Evolutionary conservation across 176 grass and related monocot genomes (phyloP), one percentile per base, ranked within the genome.

Genomic region (Eremochloa ophiuroides): DNA sequence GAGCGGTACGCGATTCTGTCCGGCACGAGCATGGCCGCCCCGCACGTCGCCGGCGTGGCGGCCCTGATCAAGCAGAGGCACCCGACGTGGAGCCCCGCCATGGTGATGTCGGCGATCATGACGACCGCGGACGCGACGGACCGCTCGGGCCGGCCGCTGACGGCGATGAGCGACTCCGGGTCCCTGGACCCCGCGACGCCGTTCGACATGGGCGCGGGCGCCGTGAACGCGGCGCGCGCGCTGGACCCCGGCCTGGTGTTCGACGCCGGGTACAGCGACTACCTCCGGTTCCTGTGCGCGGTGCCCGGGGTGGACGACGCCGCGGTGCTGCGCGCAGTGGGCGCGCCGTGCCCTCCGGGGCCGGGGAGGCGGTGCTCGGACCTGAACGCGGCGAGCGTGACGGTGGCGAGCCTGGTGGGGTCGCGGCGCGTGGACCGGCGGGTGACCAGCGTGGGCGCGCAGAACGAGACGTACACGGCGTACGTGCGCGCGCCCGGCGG

Each of bases 1-100:
- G 82, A 96, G 50, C 75, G 61, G 14, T 97, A 74, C 37, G 80
- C 85, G 17, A 10, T 91, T 50, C 86, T 89, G 8, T 89, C 94
- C 16, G 91, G 94, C 39, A 93, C 94, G 9, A 93, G 91, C 86
- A 97, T 97, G 94, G 84, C 94, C 26, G 68, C 91, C 4, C 91
- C 91, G 13, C 94, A 97, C 74, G 83, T 97, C 20, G 75, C 88
- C 6, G 91, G 94, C 0, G 76, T 93, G 55, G 84, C 75, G 38
- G 94, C 88, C 7, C 73, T 97, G 73, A 85, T 97, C 80, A 97
- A 85, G 84, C 88, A 93, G 72, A 75, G 80, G 81, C 86, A 93
- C 60, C 91, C 91, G 0, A 42, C 68, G 59, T 97, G 88, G 94
- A 97, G 91, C 91, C 94, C 91, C 0, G 86, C 94, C 16, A 85